Percentiles rank a stretch among this genome's conserved stretches.
These are phyloP conservation scores for Leptosphaerulina australis DNA, from an alignment of 2,329 filamentous ascomycete genomes.

Conservation along the genomic window DNA sequence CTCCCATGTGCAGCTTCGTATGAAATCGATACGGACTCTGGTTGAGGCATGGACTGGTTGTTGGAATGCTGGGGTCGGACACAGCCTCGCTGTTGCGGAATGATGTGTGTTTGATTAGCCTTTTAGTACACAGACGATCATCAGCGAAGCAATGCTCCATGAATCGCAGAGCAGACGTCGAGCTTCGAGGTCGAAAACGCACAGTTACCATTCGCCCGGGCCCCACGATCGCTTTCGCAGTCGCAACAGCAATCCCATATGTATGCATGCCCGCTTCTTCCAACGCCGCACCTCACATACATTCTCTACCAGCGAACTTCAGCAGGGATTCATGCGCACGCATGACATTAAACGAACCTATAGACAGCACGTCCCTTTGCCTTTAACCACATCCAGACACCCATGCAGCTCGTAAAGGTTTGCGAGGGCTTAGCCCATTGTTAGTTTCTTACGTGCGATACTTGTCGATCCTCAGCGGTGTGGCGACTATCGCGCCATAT, in stretches of 20 bases:
- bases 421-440: neutral
- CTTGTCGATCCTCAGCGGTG: constrained; percentile 18
- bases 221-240: neutral
- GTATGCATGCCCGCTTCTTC: neutral
- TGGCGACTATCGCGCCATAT: constrained; percentile 19
- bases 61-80: constrained; percentile 1
- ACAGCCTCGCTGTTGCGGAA: constrained; percentile 4
- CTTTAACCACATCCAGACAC: constrained; percentile 1
- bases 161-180: neutral
- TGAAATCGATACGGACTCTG: neutral
- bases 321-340: constrained; percentile 8
- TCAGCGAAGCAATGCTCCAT: constrained; percentile 1
- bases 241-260: neutral
- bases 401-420: constrained; percentile 3
- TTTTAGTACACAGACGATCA: constrained; percentile 10
- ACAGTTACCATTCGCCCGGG: constrained; percentile 6
- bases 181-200: neutral
- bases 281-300: neutral
- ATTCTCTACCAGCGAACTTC: neutral
- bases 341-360: constrained; percentile 10
- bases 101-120: constrained; percentile 14
- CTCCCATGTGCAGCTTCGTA: neutral
- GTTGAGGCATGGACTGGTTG: neutral
- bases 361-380: constrained; percentile 3
- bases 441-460: constrained; percentile 7